Evolutionary conservation across 1,284 basidiomycete genomes (phyloP), one percentile per base, ranked within the genome.

Genomic region (Spongiforma sp.): DNA sequence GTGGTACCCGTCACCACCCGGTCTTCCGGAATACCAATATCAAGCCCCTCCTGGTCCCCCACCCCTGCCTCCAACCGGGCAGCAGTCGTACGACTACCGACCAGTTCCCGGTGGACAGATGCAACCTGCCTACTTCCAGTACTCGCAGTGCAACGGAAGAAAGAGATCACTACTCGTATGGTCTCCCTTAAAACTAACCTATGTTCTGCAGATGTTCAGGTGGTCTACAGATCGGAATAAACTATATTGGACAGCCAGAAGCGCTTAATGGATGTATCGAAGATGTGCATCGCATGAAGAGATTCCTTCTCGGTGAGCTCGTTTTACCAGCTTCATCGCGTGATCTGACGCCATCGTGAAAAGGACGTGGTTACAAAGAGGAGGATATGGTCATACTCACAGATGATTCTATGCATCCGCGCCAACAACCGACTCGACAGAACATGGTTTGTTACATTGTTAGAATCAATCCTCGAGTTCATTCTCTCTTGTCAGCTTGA

Each of bases 381-480:
- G 89, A 93, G 21, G 94, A 97, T 74, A 94, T 97, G 62, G 94
- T 97, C n/a, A 83, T 91, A 68, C 83, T 98, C 50, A 93, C 92
- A 3, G 96, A 98, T 72, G 88, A 95, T 71, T 75, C 87, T 4
- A 73, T 71, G 14, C 85, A 93, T 71, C 84, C 84, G 12, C 83
- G 87, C 54, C 85, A 88, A 73, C 79, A 81, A 34, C 95, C 95
- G 0, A 96, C 93, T 0, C 83, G 80, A 67, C 83, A 83, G n/a
- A 98, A 98, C 73, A 96, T 98, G 56, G 89, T 93, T 60, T 56
- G 86, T 76, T 33, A 24, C 41, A 24, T 63, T 56, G 4, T 32
- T n/a, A 41, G 53, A 43, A 41, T 15, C 28, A 60, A 26, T 19
- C 41, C 53, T 5, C 10, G 28, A 15, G 14, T 32, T 64, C 54